Percentiles rank a stretch among this genome's conserved stretches.
Evolutionary conservation across 495 filamentous ascomycete species (phyloP).

Genomic region (Eremomyces bilateralis): DNA sequence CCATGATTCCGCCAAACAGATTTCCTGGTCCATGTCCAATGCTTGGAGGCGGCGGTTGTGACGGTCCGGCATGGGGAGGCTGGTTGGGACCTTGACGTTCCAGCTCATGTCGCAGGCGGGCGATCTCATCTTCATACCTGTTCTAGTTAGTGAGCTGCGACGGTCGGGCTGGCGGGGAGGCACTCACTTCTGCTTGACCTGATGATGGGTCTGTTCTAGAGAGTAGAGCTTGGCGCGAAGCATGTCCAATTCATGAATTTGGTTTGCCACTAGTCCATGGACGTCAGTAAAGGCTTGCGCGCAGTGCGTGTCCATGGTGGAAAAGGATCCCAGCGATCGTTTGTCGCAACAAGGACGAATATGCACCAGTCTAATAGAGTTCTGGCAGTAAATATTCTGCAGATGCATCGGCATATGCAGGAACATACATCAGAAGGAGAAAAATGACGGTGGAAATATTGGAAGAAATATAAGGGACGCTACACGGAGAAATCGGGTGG

Average conservation of each 20-base stretch:
- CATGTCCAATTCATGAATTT: constrained; percentile 81
- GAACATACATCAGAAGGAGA: too few species aligned
- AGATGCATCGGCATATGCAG: too few species aligned
- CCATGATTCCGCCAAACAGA: constrained; percentile 88
- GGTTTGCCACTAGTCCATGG: constrained; percentile 43
- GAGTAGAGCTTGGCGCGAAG: constrained; percentile 78
- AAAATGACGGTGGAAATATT: too few species aligned
- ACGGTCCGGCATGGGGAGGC: constrained; percentile 44
- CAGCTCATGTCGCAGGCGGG: constrained; percentile 66
- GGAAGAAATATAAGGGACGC: too few species aligned
- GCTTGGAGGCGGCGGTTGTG: constrained; percentile 61
- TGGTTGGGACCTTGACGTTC: constrained; percentile 60
- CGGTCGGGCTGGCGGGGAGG: not conserved
- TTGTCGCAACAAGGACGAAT: too few species aligned
- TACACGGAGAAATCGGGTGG: too few species aligned
- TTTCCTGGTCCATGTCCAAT: constrained; percentile 85
- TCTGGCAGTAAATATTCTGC: too few species aligned
- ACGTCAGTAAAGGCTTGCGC: constrained; percentile 6
- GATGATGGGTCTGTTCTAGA: constrained; percentile 68
- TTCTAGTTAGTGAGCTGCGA: not conserved
- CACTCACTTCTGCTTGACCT: constrained; percentile 65
- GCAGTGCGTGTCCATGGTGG: too few species aligned
- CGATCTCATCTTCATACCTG: constrained; percentile 87
- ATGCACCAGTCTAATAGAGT: too few species aligned
- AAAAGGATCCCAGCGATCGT: too few species aligned